Base-by-base conservation (phyloP, 192 early-diverging fungal species). In the Umbelopsis sp. region DNA sequence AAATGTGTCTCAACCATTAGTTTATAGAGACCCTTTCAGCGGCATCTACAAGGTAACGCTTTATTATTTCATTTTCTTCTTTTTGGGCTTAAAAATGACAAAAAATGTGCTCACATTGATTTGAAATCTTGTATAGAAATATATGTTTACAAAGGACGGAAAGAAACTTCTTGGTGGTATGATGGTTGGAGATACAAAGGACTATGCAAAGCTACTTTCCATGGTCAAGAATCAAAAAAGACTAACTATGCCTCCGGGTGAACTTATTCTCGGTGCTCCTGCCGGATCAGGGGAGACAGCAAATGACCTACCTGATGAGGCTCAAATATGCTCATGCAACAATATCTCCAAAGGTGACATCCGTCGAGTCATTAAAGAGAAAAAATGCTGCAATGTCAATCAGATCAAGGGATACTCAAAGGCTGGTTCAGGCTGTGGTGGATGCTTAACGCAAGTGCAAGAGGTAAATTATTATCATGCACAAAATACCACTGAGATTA, bases 321-420 rank as follows among this genome's bases (percentile, higher is more conserved):
- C 89, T 1, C 90, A 91, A 45, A 80, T 91, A 43, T 91, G 89
- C 72, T 92, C 90, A 32, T 91, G 89, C 71, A 91, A 90, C 78
- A 91, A 91, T 71, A 76, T 91, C 29, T 84, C 85, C 45, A 91
- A 91, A 73, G 86, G 83, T 25, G 77, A 86, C 34, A 81, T 91
- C 32, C 74, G 74, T 38, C 43, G 73, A n/a, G 65, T 81, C n/a
- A 68, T 91, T 85, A 16, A 87, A 86, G 51, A 81, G 82, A 7
- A 65, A 29, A 31, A 71, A 25, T 49, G 69, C 29, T 24, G 25
- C n/a, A 62, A 51, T 45, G 54, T 74, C 29, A 65, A 72, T 17
- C 71, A 72, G 17, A 45, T 72, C 14, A 72, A 72, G 22, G 32
- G 31, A 66, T 45, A 29, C 2, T 66, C 71, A 1, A 72, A 72